phyloP scores from a whole-genome alignment of 345 rosid genomes.

The Reutealis trisperma region DNA sequence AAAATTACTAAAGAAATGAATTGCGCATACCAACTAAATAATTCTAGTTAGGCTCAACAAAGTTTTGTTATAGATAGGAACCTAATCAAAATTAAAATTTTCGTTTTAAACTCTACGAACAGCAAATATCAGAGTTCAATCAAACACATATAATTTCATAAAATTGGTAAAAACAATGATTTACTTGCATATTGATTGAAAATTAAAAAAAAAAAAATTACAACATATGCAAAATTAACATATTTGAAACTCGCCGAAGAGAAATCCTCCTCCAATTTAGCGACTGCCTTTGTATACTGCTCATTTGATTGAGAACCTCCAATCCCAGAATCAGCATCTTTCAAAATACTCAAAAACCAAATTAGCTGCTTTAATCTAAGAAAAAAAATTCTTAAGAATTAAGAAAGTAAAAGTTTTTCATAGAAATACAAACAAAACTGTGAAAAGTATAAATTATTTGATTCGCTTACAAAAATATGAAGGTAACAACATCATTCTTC shows the following conservation, averaged over 20 bases:
- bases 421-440: no score
- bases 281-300: conserved; percentile 33
- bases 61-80: neutral
- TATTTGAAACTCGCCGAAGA: conserved; percentile 46
- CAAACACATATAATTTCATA: neutral
- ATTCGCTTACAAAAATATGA: no score
- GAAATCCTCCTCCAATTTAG: conserved; percentile 57
- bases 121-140: neutral
- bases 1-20: neutral
- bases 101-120: neutral
- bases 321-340: conserved; percentile 38
- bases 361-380: no score
- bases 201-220: neutral
- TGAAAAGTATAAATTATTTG: no score
- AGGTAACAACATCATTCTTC: no score
- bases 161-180: neutral
- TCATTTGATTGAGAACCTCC: conserved; percentile 43
- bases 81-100: neutral
- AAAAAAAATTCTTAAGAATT: no score
- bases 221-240: neutral
- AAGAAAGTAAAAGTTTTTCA: no score
- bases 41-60: neutral
- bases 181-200: neutral
- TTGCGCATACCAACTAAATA: neutral
- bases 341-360: conserved; percentile 44